Conservation (phyloP, 352 stramenopile genomes). For the Phytophthora idaei region DNA sequence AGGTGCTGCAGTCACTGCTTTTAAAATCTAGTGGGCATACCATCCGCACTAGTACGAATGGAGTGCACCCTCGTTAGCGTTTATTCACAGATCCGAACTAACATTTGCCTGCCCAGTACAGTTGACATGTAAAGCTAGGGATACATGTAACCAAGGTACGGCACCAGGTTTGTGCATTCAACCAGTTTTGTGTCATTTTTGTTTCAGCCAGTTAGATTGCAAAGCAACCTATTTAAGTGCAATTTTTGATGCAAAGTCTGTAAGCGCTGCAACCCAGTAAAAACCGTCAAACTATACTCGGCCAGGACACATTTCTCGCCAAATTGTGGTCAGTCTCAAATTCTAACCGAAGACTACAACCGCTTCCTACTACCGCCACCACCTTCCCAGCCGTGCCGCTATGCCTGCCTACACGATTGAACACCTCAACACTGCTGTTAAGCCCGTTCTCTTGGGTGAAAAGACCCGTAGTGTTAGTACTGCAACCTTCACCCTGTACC, state of each 20-base stretch:
- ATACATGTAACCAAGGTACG: too few relatives aligned
- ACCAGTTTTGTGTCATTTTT: neutral
- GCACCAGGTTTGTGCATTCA: too few relatives aligned
- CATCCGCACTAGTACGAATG: too few relatives aligned
- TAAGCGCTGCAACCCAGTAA: neutral
- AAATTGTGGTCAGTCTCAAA: neutral
- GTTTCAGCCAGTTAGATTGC: neutral
- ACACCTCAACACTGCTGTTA: neutral
- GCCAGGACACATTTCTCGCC: neutral
- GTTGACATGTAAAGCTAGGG: too few relatives aligned
- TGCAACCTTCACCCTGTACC: neutral
- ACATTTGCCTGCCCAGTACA: too few relatives aligned
- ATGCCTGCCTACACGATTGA: neutral
- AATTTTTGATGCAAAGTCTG: neutral
- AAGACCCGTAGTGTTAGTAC: neutral
- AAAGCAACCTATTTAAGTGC: neutral
- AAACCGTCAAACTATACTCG: neutral
- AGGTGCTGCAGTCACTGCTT: too few relatives aligned
- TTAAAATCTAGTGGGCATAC: too few relatives aligned
- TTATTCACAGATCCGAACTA: too few relatives aligned
- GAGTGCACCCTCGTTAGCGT: too few relatives aligned
- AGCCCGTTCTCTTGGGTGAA: neutral
- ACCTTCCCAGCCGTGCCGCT: neutral
- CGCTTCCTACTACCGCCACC: neutral
- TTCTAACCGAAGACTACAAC: neutral